Evolutionary conservation across 371 early-diverging fungal species (phyloP).

Genomic region (Haplosporangium sp.): DNA sequence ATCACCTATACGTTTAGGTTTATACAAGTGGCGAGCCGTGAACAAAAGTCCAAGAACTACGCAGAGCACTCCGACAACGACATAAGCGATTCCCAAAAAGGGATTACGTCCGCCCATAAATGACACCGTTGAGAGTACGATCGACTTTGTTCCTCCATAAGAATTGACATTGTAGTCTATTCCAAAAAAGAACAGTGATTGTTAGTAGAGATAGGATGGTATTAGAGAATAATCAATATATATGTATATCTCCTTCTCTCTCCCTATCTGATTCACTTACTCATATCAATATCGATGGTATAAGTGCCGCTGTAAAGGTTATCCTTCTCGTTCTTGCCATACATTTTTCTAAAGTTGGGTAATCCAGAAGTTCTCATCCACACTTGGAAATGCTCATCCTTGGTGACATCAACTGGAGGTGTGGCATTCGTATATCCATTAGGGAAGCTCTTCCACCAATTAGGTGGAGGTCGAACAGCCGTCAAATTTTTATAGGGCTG

Average conservation of each 20-base stretch:
- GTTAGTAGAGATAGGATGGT: neutral
- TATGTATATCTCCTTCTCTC: neutral
- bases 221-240: neutral
- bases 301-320: constrained; percentile 71
- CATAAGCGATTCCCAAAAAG: constrained; percentile 93
- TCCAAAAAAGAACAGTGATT: neutral
- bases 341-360: constrained; percentile 97
- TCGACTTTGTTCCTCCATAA: constrained; percentile 92
- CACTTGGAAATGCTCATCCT: constrained; percentile 92
- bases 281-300: constrained; percentile 74
- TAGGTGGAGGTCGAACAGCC: constrained; percentile 80
- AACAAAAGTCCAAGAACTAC: constrained; percentile 88
- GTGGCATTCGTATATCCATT: constrained; percentile 70
- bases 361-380: constrained; percentile 99
- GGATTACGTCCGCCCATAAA: constrained; percentile 96
- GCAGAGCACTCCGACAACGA: constrained; percentile 88
- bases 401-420: constrained; percentile 77
- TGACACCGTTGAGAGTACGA: constrained; percentile 92
- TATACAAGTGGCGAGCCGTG: constrained; percentile 85
- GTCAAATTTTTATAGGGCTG: constrained; percentile 62
- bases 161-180: constrained; percentile 83
- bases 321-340: constrained; percentile 79
- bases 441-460: constrained; percentile 82
- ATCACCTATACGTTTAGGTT: constrained; percentile 95
- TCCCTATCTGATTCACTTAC: constrained; percentile 49